Percentiles rank a stretch among this genome's conserved stretches.
Conservation (phyloP, 257 asterid genomes). For the Linderniella brevidens region DNA sequence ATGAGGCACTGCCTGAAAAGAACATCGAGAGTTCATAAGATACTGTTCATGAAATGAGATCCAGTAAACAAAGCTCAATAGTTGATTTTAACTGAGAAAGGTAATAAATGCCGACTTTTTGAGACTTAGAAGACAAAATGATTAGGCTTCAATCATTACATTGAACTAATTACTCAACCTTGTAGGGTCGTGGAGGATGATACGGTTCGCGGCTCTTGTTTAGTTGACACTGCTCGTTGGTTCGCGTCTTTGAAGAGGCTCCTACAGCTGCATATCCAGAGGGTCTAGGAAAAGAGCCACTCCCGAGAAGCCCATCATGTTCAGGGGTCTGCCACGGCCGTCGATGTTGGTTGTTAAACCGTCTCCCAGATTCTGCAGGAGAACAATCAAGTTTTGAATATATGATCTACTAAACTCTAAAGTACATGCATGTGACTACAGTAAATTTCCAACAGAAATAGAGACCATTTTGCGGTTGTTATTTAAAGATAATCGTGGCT, state of each 20-base stretch:
- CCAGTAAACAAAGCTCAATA: no score
- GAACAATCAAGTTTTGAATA: not conserved
- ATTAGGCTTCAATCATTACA: not conserved
- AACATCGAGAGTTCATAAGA: not conserved
- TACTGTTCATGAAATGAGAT: not conserved
- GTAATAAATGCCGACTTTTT: no score
- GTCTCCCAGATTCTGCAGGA: slow-evolving; percentile 58
- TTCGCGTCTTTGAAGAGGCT: slow-evolving; percentile 38
- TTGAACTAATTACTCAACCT: slow-evolving; percentile 26
- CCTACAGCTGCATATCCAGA: slow-evolving; percentile 48
- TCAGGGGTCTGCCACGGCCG: slow-evolving; percentile 78
- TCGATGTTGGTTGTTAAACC: slow-evolving; percentile 37
- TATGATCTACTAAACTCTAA: no score
- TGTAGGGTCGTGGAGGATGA: slow-evolving; percentile 98
- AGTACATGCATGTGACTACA: no score
- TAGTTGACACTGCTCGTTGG: slow-evolving; percentile 47
- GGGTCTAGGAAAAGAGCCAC: slow-evolving; percentile 88
- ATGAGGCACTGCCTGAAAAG: slow-evolving; percentile 5
- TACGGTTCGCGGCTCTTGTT: slow-evolving; percentile 68
- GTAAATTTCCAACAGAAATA: no score
- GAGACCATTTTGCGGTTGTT: no score
- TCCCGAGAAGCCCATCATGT: slow-evolving; percentile 96
- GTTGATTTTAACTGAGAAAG: no score
- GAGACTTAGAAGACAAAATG: not conserved
- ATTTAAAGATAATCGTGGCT: no score